Base-by-base conservation (phyloP, 441 rosid genomes). In the Erodium chrysanthum region DNA sequence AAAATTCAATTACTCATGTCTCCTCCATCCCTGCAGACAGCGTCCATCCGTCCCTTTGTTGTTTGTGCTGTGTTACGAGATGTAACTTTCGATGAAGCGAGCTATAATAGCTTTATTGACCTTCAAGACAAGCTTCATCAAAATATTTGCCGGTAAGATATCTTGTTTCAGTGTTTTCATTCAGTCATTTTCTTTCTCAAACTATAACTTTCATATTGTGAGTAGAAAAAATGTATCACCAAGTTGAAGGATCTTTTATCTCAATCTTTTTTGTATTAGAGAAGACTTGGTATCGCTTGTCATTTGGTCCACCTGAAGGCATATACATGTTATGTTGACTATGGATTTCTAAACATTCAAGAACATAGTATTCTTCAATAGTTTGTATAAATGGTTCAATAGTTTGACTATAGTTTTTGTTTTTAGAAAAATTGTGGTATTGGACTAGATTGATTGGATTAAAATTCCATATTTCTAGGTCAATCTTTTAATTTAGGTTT, bases 101-200 rank as follows among this genome's bases (percentile, higher is more conserved):
- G 87, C 35, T 90, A 92, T 75, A 88, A 88, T 77, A 95, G 99
- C 83, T 95, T 95, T 74, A 92, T 92, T 64, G 97, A 92, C 79
- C 95, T 95, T 67, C 99, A 92, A 80, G 99, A 95, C 64, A 95
- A 92, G 84, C 88, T 95, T 62, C 98, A 92, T 81, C 95, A 92
- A 70, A 95, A 92, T 72, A 92, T 95, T 17, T 95, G 97, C 82
- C 80, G 98, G 99, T 90, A 81, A 64, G 64, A 23, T 74, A 40
- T 56, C 62, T 18, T 56, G 25, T 18, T 56, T 56, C n/a, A 20
- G n/a, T 20, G 12, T 20, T 21, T 67, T 63, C 18, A 25, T 33
- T 37, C 35, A 6, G 17, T 17, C 50, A 29, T 10, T 60, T 29
- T 17, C 17, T 59, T 59, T 20, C n/a, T n/a, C 18, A 29, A 29